Conservation (phyloP, 1,284 basidiomycete species). For the Apiotrichum domesticum region DNA sequence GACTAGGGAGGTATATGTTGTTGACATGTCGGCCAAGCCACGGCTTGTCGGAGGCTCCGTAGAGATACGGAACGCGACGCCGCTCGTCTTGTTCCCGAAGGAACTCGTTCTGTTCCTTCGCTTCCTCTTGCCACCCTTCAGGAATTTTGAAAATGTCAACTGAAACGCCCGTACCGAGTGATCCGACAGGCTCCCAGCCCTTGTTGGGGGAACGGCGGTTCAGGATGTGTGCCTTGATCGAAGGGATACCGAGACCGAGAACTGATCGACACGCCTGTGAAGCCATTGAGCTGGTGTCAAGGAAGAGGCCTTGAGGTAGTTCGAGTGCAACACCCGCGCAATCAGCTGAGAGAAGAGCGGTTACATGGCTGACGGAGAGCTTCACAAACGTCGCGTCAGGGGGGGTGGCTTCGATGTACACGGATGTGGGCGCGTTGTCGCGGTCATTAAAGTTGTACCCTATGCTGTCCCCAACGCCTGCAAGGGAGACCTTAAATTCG, state of each 20-base stretch:
- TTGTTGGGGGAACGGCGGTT: slow-evolving; percentile 6
- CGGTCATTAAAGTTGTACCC: slow-evolving; percentile 64
- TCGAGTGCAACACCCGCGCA: slow-evolving; percentile 56
- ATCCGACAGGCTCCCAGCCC: slow-evolving; percentile 64
- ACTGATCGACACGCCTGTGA: slow-evolving; percentile 51
- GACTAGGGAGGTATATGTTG: slow-evolving; percentile 31
- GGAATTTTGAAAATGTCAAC: slow-evolving; percentile 67
- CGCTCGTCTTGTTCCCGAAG: slow-evolving; percentile 62
- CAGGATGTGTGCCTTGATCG: slow-evolving; percentile 21
- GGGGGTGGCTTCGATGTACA: slow-evolving; percentile 59
- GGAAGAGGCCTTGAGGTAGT: slow-evolving; percentile 57
- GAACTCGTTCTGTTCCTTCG: slow-evolving; percentile 59
- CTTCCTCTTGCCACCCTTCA: slow-evolving; percentile 54
- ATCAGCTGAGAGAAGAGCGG: slow-evolving; percentile 55
- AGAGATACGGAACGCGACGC: slow-evolving; percentile 58
- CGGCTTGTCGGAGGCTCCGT: slow-evolving; percentile 36
- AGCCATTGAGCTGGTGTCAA: slow-evolving; percentile 68
- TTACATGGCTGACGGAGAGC: slow-evolving; percentile 53
- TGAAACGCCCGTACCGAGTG: slow-evolving; percentile 54
- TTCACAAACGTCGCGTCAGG: slow-evolving; percentile 78
- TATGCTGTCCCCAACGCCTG: slow-evolving; percentile 57
- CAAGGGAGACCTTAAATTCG: slow-evolving; percentile 54
- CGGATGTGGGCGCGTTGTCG: slow-evolving; percentile 69
- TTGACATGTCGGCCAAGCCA: slow-evolving; percentile 21
- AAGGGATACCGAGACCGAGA: slow-evolving; percentile 24